A percentile compares a stretch with the other conserved stretches of the same genome.
These are phyloP conservation scores for Heliocybe sulcata DNA, from an alignment of 1,284 basidiomycete species.

Conservation along the genomic window DNA sequence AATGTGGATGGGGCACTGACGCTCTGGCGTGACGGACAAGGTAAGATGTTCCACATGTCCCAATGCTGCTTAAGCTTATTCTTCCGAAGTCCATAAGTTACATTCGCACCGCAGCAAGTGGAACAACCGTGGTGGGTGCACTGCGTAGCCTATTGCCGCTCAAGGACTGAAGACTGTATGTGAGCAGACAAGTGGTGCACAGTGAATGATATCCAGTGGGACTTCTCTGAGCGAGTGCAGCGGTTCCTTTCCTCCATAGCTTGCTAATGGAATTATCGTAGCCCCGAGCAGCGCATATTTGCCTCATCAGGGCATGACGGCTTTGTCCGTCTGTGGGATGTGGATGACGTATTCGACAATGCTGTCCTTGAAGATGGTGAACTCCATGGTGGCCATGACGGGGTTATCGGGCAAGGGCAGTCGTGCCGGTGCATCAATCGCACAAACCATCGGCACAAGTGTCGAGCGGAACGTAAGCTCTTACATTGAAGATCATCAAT, in stretches of 20 bases:
- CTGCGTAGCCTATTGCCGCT: too few species aligned
- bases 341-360: neutral
- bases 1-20: constrained; percentile 5
- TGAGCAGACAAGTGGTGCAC: constrained; percentile 10
- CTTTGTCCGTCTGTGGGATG: neutral
- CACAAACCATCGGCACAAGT: neutral
- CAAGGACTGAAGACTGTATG: neutral
- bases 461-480: neutral
- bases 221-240: constrained; percentile 7
- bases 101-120: neutral
- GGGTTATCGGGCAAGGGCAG: neutral
- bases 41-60: constrained; percentile 3
- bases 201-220: constrained; percentile 10
- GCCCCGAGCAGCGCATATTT: neutral
- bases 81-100: neutral
- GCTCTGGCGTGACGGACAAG: constrained; percentile 6
- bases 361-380: neutral
- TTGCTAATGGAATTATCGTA: constrained; percentile 3
- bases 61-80: neutral
- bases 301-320: neutral
- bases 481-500: neutral
- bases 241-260: neutral
- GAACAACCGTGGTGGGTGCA: neutral
- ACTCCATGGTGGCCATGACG: neutral
- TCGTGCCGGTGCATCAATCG: neutral